Base-by-base conservation (phyloP, 495 filamentous ascomycete genomes). In the Penicillium waksmanii region DNA sequence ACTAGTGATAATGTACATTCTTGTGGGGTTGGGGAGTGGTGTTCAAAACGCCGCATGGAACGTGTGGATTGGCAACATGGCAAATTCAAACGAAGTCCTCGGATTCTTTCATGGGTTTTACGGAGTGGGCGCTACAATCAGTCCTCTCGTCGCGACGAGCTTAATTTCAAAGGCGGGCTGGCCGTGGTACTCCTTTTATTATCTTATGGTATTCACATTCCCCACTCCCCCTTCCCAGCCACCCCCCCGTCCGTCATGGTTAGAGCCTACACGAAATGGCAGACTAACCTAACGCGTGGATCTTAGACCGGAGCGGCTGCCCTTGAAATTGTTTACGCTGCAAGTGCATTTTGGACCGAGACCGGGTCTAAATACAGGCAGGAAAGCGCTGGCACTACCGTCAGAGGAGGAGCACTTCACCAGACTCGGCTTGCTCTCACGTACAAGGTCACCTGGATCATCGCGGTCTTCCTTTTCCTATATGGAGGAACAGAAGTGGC, bases 401-500 rank as follows among this genome's bases (percentile, higher is more conserved):
- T 35, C 9, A 36, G 49, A 48, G 51, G 44, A 3, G 73, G 79
- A 31, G 73, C 82, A 51, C 78, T 85, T 35, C 78, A 73, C 35
- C 81, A 87, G 64, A 85, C 85, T 4, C 71, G 87, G 0, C 62
- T 76, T 6, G 79, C 78, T 35, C 67, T 66, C 40, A 76, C 61
- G 65, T 71, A 51, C 57, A 60, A 64, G 15, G 82, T 92, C 2
- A 87, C 86, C 25, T 94, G 89, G 89, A 75, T 93, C 18, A 82
- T 83, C 25, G 82, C 91, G 5, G 33, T 86, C 17, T 66, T 93
- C 73, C 73, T 93, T n/a, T 80, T 94, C 15, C 79, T 82, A 50
- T 93, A 93, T 59, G 88, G 91, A 23, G 91, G 91, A 47, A 74
- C 85, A 42, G 91, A 95, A 69, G 91, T 95, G 18, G 82, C 86